phyloP scores from a whole-genome alignment of 257 asterid species.

The Salvia splendens region DNA sequence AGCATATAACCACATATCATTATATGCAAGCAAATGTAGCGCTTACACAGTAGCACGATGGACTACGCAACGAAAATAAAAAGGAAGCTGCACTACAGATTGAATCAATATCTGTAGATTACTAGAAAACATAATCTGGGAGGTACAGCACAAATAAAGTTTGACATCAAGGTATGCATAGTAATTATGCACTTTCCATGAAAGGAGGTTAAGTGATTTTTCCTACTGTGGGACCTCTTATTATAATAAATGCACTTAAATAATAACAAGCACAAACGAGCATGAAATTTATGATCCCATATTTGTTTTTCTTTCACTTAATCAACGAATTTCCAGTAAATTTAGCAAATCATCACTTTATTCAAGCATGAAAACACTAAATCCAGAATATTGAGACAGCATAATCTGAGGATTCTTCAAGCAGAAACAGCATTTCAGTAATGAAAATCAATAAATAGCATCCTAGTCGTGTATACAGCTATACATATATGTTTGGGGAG shows the following conservation, averaged over 20 bases:
- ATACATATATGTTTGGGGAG: no score
- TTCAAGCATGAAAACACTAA: no score
- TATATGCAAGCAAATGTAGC: not conserved
- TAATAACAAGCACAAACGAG: not conserved
- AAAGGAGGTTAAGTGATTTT: not conserved
- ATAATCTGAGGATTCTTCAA: no score
- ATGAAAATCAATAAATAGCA: no score
- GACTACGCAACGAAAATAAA: not conserved
- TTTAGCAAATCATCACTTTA: no score
- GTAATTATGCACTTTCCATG: not conserved
- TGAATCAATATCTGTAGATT: conserved; percentile 1
- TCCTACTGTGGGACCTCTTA: not conserved
- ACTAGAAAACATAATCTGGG: not conserved
- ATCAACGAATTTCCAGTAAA: no score
- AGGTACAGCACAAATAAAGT: not conserved
- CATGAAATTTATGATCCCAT: no score
- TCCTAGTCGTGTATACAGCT: no score
- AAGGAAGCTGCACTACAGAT: not conserved
- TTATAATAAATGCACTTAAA: conserved; percentile 15
- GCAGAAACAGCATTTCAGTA: no score
- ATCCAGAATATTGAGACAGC: no score
- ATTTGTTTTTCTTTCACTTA: no score
- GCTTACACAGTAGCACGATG: no score
- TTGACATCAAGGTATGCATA: not conserved
- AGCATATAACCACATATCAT: not conserved